Base-by-base conservation (phyloP, 345 rosid genomes). In the Eucalyptus polyanthemos region DNA sequence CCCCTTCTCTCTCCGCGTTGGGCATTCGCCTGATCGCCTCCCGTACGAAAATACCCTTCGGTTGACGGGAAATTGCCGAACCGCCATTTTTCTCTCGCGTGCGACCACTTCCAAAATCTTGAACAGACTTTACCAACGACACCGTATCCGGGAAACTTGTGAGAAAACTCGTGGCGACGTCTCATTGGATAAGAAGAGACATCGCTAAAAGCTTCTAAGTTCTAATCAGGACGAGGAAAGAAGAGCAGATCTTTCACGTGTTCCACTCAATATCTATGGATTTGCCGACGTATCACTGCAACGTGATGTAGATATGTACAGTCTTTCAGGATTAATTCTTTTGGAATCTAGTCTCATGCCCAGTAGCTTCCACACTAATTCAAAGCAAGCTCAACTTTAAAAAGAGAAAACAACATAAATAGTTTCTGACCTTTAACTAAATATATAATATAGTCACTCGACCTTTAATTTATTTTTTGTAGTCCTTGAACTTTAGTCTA, bases 231-330 rank as follows among this genome's bases (percentile, higher is more conserved):
- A 34, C 80, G 24, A 17, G 24, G 40, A 67, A 69, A 69, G 37
- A 34, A 2, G 24, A 69, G 13, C 44, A 69, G 8, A 34, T 34
- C 80, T 69, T 34, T 34, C 80, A 34, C 80, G 80, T 69, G 44
- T 72, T 37, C 44, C 2, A 3, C 1, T 37, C 8, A 5, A 72
- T 37, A 19, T 37, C 14, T 10, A 72, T 4, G 14, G 15, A 72
- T 72, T 37, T 72, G 27, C 27, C 27, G 0, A 37, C 4, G 27
- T 4, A 2, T 76, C 15, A 2, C 15, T 19, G 2, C 3, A 27
- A 11, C 4, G 0, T 37, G 47, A 37, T 37, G 27, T 1, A 37
- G 2, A 72, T 37, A 6, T 16, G 7, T 8, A 5, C 2, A 3
- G 5, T 37, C 81, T 34, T 34, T 37, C 27, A 5, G 3, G 27